Evolutionary conservation across 164 flowering plant species (phyloP).

Genomic region (Magnolia sinica): DNA sequence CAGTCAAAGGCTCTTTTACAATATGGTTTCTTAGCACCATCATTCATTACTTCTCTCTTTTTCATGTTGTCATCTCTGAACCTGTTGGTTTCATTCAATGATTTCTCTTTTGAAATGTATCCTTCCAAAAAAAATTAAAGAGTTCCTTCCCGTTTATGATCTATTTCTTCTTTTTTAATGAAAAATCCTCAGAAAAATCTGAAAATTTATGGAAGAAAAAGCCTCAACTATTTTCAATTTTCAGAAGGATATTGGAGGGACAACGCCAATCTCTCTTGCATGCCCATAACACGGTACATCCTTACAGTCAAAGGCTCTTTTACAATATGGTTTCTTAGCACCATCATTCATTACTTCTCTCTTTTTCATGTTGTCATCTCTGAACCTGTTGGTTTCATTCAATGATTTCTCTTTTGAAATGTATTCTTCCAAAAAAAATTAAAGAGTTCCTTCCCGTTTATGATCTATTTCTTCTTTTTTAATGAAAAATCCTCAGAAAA

Average conservation of each 20-base stretch:
- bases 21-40: neutral
- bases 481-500: too few species aligned
- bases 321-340: neutral
- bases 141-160: too few species aligned
- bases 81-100: neutral
- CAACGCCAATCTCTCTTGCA: conserved; percentile 38
- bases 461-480: too few species aligned
- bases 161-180: too few species aligned
- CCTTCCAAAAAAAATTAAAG: neutral
- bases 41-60: neutral
- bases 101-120: neutral
- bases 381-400: neutral
- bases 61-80: neutral
- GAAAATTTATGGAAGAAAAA: too few species aligned
- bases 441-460: too few species aligned
- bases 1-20: neutral
- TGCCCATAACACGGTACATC: conserved; percentile 23
- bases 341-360: too few species aligned
- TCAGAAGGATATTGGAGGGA: too few species aligned
- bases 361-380: neutral
- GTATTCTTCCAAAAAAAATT: neutral
- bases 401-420: neutral
- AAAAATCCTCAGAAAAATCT: too few species aligned
- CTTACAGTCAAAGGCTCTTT: neutral
- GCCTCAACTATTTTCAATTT: too few species aligned